Percentiles rank a stretch among this genome's conserved stretches.
phyloP scores from a whole-genome alignment of 805 yeast genomes.

The Saccharomycopsis guyanensis region DNA sequence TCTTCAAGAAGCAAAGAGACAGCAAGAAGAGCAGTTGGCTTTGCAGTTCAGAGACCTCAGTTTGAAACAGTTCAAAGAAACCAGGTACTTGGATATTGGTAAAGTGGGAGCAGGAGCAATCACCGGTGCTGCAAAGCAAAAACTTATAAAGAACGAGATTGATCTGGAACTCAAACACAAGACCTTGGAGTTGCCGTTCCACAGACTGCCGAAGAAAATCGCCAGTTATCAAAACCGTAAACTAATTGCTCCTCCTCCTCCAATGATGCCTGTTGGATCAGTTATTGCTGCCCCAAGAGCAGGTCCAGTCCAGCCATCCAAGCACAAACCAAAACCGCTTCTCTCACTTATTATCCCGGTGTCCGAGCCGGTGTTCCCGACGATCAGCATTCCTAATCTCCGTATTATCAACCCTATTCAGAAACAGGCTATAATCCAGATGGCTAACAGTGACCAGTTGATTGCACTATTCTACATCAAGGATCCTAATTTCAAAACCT shows the following conservation, averaged over 20 bases:
- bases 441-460: constrained; percentile 13
- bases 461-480: constrained; percentile 19
- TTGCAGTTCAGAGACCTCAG: constrained; percentile 1
- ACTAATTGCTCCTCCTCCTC: not conserved
- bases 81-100: not conserved
- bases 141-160: not conserved
- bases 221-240: not conserved
- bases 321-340: not conserved
- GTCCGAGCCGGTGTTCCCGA: constrained; percentile 19
- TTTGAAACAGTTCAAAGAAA: not conserved
- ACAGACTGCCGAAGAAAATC: not conserved
- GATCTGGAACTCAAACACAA: not conserved
- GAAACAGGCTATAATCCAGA: constrained; percentile 17
- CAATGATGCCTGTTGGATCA: not conserved
- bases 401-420: constrained; percentile 18
- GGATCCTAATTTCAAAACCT: constrained; percentile 13
- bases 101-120: not conserved
- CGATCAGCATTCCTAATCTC: constrained; percentile 12
- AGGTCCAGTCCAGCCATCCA: not conserved
- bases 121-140: not conserved
- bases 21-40: not conserved
- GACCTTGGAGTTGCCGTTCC: not conserved
- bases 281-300: not conserved
- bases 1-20: not conserved
- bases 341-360: constrained; percentile 13